Percentiles rank a stretch among this genome's conserved stretches.
phyloP scores from a whole-genome alignment of 768 basidiomycete species.

The Leccinum imitatum region DNA sequence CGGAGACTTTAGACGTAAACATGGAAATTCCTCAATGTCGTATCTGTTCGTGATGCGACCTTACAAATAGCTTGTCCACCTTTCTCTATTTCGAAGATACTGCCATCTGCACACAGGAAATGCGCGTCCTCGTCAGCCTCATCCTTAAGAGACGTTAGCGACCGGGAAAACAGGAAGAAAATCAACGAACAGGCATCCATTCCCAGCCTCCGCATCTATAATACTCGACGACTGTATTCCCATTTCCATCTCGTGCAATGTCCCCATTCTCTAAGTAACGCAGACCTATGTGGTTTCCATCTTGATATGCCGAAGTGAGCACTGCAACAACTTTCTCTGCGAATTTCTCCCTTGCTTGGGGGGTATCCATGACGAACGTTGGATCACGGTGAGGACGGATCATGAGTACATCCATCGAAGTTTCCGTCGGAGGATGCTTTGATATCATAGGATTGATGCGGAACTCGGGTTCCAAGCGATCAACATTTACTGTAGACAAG shows the following conservation, averaged over 20 bases:
- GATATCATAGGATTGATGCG: constrained; percentile 67
- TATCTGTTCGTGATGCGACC: constrained; percentile 36
- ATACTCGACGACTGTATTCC: constrained; percentile 69
- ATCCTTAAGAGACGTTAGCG: constrained; percentile 43
- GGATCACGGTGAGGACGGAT: constrained; percentile 72
- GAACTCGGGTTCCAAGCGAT: constrained; percentile 83
- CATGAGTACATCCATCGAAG: constrained; percentile 70
- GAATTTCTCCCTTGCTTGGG: constrained; percentile 47
- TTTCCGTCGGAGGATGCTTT: constrained; percentile 41
- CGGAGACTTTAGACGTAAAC: constrained; percentile 42
- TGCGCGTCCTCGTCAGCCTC: constrained; percentile 59
- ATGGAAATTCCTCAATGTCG: constrained; percentile 36
- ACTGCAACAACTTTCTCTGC: constrained; percentile 52
- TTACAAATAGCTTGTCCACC: constrained; percentile 59
- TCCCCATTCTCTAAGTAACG: constrained; percentile 50
- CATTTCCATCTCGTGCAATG: constrained; percentile 41
- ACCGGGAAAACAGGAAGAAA: constrained; percentile 3
- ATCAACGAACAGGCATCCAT: constrained; percentile 73
- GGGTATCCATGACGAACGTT: constrained; percentile 39
- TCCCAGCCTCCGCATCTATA: constrained; percentile 79
- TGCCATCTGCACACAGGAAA: constrained; percentile 78
- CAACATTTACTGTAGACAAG: constrained; percentile 76
- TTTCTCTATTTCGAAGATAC: constrained; percentile 58
- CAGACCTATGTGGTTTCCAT: constrained; percentile 68
- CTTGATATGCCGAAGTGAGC: constrained; percentile 69